Base-by-base conservation (phyloP, 148 eudicot species). In the Persicaria tinctoria region DNA sequence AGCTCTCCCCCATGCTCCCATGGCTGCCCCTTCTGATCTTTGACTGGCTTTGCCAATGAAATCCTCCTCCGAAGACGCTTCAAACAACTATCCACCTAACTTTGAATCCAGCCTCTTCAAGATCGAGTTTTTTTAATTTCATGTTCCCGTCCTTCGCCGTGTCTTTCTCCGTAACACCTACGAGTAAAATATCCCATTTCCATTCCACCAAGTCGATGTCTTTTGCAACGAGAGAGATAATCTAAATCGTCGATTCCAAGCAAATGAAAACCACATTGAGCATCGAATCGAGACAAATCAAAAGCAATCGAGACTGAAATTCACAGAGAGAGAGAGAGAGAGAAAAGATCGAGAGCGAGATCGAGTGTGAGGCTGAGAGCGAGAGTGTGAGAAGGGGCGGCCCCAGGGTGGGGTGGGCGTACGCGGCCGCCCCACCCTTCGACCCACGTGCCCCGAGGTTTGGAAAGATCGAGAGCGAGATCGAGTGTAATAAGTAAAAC, bases 101-200 rank as follows among this genome's bases (percentile, higher is more conserved):
- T 87, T 79, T 3, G 87, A 77, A 76, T 95, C 98, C 7, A 95
- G 80, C 73, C 75, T 85, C 48, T 88, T 87, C 74, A 95, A 74
- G 23, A 89, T 73, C 3, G 87, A 41, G 81, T 92, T 95, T 62
- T 23, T 84, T 77, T 74, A 92, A 92, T 72, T 89, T 90, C 70
- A 80, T 80, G 76, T 87, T 81, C 5, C 76, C 87, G 60, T 92
- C 98, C 79, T 83, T 90, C 13, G 69, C 80, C 96, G 89, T 79
- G 82, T 95, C 98, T 81, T 92, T 94, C 81, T 95, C 97, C 18
- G 92, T 80, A 14, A 92, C 97, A 45, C 96, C 98, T 41, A 95
- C 89, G 0, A 96, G 97, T 11, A 95, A 87, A 68, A 95, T 80
- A 76, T 92, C 97, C 75, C 97, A 97, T 82, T 87, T 95, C 98